Evolutionary conservation across 2,329 filamentous ascomycete species (phyloP).

Genomic region (Arthrocladium fulminans): DNA sequence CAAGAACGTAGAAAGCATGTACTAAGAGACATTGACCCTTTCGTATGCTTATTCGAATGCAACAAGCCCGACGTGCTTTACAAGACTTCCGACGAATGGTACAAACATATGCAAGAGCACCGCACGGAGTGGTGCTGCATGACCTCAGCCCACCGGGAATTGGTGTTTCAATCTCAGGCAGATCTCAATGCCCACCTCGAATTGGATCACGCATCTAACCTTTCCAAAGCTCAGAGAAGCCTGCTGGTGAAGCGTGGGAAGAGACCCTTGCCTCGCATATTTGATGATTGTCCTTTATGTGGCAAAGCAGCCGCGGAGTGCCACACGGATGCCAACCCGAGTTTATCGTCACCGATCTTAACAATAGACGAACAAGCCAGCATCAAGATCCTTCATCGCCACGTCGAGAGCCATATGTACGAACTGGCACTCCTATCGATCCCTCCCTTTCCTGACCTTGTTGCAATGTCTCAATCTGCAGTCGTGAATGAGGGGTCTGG

Average conservation of each 20-base stretch:
- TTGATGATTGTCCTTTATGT: not conserved
- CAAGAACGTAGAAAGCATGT: not conserved
- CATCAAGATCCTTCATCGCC: not conserved
- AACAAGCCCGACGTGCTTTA: not conserved
- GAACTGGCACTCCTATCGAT: not conserved
- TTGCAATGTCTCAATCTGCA: not conserved
- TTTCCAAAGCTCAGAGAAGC: not conserved
- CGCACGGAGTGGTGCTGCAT: not conserved
- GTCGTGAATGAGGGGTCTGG: not conserved
- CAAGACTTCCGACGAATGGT: not conserved
- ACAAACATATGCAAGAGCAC: not conserved
- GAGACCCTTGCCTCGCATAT: not conserved
- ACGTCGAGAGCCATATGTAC: conserved; percentile 1
- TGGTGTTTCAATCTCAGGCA: not conserved
- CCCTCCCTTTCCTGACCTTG: not conserved
- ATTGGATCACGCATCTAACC: not conserved
- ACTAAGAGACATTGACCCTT: not conserved
- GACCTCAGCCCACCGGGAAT: not conserved
- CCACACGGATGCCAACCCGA: not conserved
- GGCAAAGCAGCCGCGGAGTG: not conserved
- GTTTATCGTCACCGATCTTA: not conserved
- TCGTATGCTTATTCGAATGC: not conserved
- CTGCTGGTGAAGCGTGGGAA: not conserved
- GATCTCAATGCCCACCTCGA: not conserved
- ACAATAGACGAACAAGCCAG: not conserved